Evolutionary conservation across 257 asterid genomes (phyloP), one percentile per base, ranked within the genome.

Genomic region (Scutellaria galericulata): DNA sequence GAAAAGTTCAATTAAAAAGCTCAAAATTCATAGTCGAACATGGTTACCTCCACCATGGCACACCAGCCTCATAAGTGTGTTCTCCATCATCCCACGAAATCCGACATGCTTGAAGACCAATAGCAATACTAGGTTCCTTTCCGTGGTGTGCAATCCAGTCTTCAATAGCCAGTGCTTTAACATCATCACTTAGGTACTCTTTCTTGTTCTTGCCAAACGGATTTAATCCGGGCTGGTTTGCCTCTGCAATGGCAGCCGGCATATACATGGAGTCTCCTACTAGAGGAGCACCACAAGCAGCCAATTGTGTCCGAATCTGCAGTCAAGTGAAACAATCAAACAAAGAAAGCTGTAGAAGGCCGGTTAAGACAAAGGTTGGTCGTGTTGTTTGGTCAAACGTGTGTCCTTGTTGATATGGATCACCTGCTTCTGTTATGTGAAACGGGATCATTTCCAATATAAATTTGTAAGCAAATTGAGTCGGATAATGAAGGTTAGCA

Each of bases 231-330:
- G 91, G 93, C 69, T 51, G 40, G 59, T 64, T 62, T 40, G 77
- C 77, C 84, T 94, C 90, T 45, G 97, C 83, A 76, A 86, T 65
- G 22, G 91, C 95, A 65, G 98, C 96, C 22, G 96, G 96, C 95
- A 87, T 88, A 44, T 94, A 94, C 96, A 84, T 87, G 0, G 95
- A 82, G 79, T 94, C 98, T 18, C 98, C 98, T 47, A 91, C 92
- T 67, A 91, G 58, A 31, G 98, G 97, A 51, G 96, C 96, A 20
- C 94, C 90, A 66, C 78, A 73, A 58, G 96, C 91, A 67, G 97
- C 97, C 80, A 89, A 76, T 69, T 94, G 98, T 44, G 83, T 90
- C 41, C 96, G 92, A 71, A 93, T 87, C 97, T 90, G 85, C 78
- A 79, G 60, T 64, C 47, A 42, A 59, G 13, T 64, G 52, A 59